Evolutionary conservation across 2,329 filamentous ascomycete species (phyloP).

Genomic region (Pezicula carpinea): DNA sequence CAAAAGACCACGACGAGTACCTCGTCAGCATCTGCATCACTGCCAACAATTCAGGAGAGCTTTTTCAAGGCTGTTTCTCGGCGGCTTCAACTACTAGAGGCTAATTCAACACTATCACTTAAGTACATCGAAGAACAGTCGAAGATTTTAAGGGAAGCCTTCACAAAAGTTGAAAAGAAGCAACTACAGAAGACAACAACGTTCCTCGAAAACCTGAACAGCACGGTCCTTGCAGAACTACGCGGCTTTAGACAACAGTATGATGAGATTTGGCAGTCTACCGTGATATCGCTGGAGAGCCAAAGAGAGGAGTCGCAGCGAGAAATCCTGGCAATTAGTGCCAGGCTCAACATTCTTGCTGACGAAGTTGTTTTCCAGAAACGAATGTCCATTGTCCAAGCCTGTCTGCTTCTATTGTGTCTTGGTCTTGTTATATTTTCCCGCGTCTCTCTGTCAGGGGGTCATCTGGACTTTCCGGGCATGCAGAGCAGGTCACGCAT

Average conservation of each 20-base stretch:
- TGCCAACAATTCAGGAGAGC: conserved; percentile 88
- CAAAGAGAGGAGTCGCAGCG: conserved; percentile 80
- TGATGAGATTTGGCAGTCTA: conserved; percentile 95
- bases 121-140: conserved; percentile 98
- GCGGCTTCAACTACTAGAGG: conserved; percentile 82
- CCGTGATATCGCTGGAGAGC: conserved; percentile 83
- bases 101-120: conserved; percentile 86
- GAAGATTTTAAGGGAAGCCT: conserved; percentile 79
- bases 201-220: conserved; percentile 83
- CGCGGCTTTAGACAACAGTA: conserved; percentile 78
- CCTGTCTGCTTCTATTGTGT: conserved; percentile 79
- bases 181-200: conserved; percentile 78
- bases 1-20: conserved; percentile 32
- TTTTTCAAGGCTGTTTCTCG: conserved; percentile 98
- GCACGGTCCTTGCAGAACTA: conserved; percentile 78
- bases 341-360: conserved; percentile 80
- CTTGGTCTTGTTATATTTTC: conserved; percentile 84
- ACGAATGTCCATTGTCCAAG: conserved; percentile 89
- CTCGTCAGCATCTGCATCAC: conserved; percentile 43
- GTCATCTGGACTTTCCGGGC: conserved; percentile 19
- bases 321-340: conserved; percentile 77
- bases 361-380: conserved; percentile 87
- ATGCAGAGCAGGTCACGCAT: conserved; percentile 17
- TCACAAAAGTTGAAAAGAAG: conserved; percentile 79
- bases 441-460: conserved; percentile 37